A percentile compares a stretch with the other conserved stretches of the same genome.
Conservation (phyloP, 2,329 filamentous ascomycete genomes). For the Metarhizium guizhouense region DNA sequence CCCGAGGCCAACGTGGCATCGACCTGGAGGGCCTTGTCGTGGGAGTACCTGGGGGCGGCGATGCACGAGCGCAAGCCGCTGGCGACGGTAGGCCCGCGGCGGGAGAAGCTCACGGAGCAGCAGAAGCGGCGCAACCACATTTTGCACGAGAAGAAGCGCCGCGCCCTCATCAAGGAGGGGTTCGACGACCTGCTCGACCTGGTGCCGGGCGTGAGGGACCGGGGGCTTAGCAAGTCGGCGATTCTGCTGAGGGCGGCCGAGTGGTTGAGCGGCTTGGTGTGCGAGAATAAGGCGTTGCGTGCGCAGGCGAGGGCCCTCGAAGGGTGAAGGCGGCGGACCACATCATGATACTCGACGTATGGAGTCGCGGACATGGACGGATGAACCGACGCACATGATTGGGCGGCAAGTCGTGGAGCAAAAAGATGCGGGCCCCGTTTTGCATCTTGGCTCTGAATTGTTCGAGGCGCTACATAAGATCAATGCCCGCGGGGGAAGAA, state of each 20-base stretch:
- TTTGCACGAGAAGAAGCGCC: constrained; percentile 3
- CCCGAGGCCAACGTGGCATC: not conserved
- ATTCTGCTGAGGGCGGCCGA: constrained; percentile 1
- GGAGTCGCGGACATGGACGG: no score
- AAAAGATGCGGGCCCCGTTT: no score
- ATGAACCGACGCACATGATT: no score
- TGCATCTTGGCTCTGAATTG: no score
- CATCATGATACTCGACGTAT: no score
- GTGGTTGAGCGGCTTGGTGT: not conserved
- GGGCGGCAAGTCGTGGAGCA: no score
- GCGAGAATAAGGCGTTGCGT: not conserved
- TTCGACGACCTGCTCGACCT: not conserved
- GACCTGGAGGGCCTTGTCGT: not conserved
- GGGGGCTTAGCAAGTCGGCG: constrained; percentile 1
- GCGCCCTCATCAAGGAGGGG: constrained; percentile 2
- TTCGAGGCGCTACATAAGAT: no score
- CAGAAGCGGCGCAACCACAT: constrained; percentile 5
- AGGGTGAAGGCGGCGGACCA: no score
- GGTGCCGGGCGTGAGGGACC: not conserved
- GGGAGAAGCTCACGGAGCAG: not conserved
- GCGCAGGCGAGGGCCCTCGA: not conserved
- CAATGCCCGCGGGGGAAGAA: no score
- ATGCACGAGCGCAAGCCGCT: not conserved
- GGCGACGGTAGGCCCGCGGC: not conserved
- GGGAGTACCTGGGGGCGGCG: not conserved